These are phyloP conservation scores for Suhomyces atakaporum DNA, from an alignment of 1,139 yeast genomes.

Conservation along the genomic window DNA sequence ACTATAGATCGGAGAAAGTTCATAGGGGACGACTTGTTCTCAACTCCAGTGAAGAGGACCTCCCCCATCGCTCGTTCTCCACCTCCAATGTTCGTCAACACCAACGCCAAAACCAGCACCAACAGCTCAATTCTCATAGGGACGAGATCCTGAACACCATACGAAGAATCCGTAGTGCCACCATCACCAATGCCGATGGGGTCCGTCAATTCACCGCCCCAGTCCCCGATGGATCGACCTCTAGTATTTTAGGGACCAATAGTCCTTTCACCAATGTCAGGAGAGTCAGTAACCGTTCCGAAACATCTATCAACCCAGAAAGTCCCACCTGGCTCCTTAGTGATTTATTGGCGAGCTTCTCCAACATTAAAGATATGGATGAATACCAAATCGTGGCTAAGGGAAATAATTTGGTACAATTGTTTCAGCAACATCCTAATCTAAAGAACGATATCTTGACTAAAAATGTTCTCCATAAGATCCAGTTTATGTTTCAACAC, in stretches of 20 bases:
- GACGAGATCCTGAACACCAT: conserved; percentile 7
- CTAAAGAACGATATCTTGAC: conserved; percentile 67
- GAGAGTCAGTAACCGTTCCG: conserved; percentile 11
- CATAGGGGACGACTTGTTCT: conserved; percentile 6
- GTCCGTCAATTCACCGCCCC: conserved; percentile 3
- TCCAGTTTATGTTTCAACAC: conserved; percentile 63
- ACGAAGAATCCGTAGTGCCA: conserved; percentile 16
- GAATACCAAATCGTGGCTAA: conserved; percentile 53
- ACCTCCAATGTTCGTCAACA: conserved; percentile 5
- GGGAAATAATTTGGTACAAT: conserved; percentile 62
- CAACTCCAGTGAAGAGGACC: conserved; percentile 7
- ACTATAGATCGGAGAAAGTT: no score
- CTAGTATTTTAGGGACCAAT: not conserved
- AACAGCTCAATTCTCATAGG: conserved; percentile 4
- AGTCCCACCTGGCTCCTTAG: conserved; percentile 43
- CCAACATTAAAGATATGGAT: conserved; percentile 34
- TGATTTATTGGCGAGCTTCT: conserved; percentile 32
- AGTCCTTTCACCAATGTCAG: conserved; percentile 7
- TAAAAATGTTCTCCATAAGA: conserved; percentile 58
- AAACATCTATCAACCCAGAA: conserved; percentile 19
- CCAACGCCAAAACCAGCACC: conserved; percentile 8
- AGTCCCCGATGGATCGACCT: not conserved
- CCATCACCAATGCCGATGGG: conserved; percentile 10
- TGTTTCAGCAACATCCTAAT: conserved; percentile 61
- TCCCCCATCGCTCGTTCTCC: conserved; percentile 7